Conservation (phyloP, 495 filamentous ascomycete genomes). For the Penicillium manginii region DNA sequence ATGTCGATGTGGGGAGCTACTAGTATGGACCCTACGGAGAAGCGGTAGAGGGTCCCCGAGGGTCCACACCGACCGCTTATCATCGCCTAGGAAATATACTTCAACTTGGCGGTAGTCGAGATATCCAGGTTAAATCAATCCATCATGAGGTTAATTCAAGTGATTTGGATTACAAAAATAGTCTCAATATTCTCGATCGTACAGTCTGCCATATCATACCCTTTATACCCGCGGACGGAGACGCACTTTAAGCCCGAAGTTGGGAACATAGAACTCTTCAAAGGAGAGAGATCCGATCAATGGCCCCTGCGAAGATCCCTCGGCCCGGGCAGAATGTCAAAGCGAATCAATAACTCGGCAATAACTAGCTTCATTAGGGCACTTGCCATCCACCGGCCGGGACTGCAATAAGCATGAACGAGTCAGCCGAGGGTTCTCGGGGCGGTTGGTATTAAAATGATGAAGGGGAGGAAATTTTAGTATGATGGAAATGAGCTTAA, state of each 20-base stretch:
- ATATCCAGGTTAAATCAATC: background rate
- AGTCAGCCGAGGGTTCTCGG: slow-evolving; percentile 17
- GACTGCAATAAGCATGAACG: slow-evolving; percentile 33
- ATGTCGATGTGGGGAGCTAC: slow-evolving; percentile 1
- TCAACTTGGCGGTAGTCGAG: too few species aligned
- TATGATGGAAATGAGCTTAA: background rate
- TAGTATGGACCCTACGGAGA: background rate
- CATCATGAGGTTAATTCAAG: background rate
- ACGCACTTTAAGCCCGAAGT: slow-evolving; percentile 27
- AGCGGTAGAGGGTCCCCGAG: too few species aligned
- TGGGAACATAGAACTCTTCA: slow-evolving; percentile 34
- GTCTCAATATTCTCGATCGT: background rate
- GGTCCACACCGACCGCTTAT: background rate
- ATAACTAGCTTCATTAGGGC: slow-evolving; percentile 59
- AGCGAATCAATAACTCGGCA: slow-evolving; percentile 48
- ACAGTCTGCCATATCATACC: background rate
- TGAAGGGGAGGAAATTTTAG: background rate
- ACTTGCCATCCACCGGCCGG: slow-evolving; percentile 60
- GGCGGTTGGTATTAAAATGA: slow-evolving; percentile 23
- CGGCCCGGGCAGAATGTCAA: slow-evolving; percentile 43
- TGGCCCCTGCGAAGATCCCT: background rate
- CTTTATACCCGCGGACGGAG: slow-evolving; percentile 11
- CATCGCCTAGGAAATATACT: background rate
- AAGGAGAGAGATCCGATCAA: slow-evolving; percentile 29
- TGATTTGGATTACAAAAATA: too few species aligned